These are phyloP conservation scores for Tranzscheliella williamsii DNA, from an alignment of 1,284 basidiomycete species.

Conservation along the genomic window DNA sequence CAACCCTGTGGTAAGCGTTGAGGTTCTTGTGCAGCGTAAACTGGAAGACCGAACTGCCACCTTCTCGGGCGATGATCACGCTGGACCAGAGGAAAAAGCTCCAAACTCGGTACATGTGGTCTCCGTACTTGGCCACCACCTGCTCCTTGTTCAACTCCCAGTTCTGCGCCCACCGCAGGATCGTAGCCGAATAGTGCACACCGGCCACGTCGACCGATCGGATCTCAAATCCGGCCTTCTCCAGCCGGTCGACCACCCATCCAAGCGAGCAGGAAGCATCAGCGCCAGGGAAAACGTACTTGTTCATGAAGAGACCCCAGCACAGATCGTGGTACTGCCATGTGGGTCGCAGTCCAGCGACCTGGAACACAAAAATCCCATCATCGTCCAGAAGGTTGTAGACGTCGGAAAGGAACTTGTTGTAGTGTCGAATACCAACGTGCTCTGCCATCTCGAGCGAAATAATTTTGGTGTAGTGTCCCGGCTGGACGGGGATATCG, in stretches of 20 bases:
- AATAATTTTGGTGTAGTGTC: constrained; percentile 89
- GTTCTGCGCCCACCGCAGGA: constrained; percentile 66
- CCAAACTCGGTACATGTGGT: constrained; percentile 65
- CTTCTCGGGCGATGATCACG: constrained; percentile 57
- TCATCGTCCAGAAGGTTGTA: constrained; percentile 94
- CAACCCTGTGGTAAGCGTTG: constrained; percentile 83
- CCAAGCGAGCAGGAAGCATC: constrained; percentile 81
- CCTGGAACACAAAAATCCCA: constrained; percentile 92
- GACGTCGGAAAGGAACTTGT: constrained; percentile 83
- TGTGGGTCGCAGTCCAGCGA: constrained; percentile 85
- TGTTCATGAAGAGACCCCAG: constrained; percentile 69
- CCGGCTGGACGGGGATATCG: constrained; percentile 80
- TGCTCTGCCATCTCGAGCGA: constrained; percentile 95
- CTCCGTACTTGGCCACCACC: constrained; percentile 85
- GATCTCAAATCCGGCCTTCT: constrained; percentile 92
- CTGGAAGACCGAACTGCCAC: constrained; percentile 59
- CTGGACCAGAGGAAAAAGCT: constrained; percentile 58
- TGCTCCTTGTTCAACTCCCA: constrained; percentile 71
- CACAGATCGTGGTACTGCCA: constrained; percentile 99
- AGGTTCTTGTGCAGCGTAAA: constrained; percentile 84
- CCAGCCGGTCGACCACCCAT: constrained; percentile 83
- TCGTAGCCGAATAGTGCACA: constrained; percentile 81
- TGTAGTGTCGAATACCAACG: constrained; percentile 92
- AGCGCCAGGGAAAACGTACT: constrained; percentile 86
- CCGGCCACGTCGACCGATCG: constrained; percentile 90